Conservation (phyloP, 2,329 filamentous ascomycete species). For the Rutstroemia sp. region DNA sequence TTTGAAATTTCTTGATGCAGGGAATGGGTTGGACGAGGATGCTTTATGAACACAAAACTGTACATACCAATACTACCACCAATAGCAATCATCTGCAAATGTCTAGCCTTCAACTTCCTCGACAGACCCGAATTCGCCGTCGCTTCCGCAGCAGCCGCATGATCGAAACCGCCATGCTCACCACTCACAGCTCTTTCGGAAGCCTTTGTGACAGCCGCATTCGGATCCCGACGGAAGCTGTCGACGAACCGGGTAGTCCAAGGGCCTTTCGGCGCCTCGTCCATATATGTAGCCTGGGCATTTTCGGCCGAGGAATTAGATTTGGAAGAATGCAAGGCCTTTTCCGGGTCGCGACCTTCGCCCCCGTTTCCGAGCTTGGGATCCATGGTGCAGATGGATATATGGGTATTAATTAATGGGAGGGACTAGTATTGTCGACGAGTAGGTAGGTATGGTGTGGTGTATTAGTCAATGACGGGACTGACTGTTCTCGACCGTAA, state of each 20-base stretch:
- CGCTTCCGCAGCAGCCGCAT: slow-evolving; percentile 51
- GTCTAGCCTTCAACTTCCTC: slow-evolving; percentile 43
- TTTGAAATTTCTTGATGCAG: too few species aligned
- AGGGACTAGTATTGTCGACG: too few species aligned
- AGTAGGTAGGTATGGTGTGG: too few species aligned
- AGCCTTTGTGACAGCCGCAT: slow-evolving; percentile 39
- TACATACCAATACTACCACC: slow-evolving; percentile 21
- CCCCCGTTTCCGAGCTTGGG: too few species aligned
- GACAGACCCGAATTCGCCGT: slow-evolving; percentile 71
- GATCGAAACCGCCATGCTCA: slow-evolving; percentile 40
- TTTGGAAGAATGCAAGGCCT: neutral
- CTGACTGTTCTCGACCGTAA: too few species aligned
- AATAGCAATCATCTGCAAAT: slow-evolving; percentile 54
- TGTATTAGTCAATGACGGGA: too few species aligned
- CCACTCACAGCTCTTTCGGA: neutral
- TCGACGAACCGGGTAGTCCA: slow-evolving; percentile 22
- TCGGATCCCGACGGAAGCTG: slow-evolving; percentile 27
- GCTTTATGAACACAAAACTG: neutral
- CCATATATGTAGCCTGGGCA: neutral
- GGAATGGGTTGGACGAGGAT: neutral
- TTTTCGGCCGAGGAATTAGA: too few species aligned
- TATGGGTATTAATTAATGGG: too few species aligned
- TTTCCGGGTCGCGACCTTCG: neutral
- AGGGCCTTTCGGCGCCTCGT: slow-evolving; percentile 10
- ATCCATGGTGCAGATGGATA: too few species aligned